Evolutionary conservation across 495 filamentous ascomycete genomes (phyloP), one percentile per base, ranked within the genome.

Genomic region (Bacidia gigantensis): DNA sequence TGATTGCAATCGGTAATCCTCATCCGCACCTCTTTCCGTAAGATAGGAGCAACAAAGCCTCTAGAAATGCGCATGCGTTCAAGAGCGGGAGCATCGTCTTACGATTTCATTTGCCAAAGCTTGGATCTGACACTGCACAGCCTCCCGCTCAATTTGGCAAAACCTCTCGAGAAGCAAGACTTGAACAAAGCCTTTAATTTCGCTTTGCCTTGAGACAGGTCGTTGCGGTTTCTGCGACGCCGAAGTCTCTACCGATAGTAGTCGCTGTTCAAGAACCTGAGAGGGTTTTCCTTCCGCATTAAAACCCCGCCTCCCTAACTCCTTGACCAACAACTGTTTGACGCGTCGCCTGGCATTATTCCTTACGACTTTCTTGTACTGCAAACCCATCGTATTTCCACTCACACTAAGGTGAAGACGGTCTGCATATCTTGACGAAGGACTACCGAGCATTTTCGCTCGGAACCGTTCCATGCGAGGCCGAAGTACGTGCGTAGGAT

Each of bases 221-320:
- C 29, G 7, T 35, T 35, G 7, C 29, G 14, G 29, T 35, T 5
- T 7, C 14, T 35, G 29, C 29, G 29, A 14, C 29, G 5, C 29
- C n/a, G n/a, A n/a, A n/a, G n/a, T n/a, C n/a, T n/a, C n/a, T n/a
- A 35, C 14, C 29, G 29, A 7, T 14, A 7, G 29, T 7, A 35
- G 29, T 7, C 29, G 29, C 29, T 35, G 29, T 14, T 35, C 7
- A 35, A 14, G 14, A 7, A 14, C 29, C 29, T 7, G 29, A 35
- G 14, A 14, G 5, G 29, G 40, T 26, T 56, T 69, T 18, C 83
- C 83, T 21, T 72, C 55, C n/a, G 56, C 47, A 59, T 78, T 74
- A 56, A 73, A 81, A 0, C 82, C 81, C 46, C 64, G 69, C 26
- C 62, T 69, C 52, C 64, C 70, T 56, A 89, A 65, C 17, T 73